Conservation (phyloP, 306 rosid genomes). For the Malus fusca region DNA sequence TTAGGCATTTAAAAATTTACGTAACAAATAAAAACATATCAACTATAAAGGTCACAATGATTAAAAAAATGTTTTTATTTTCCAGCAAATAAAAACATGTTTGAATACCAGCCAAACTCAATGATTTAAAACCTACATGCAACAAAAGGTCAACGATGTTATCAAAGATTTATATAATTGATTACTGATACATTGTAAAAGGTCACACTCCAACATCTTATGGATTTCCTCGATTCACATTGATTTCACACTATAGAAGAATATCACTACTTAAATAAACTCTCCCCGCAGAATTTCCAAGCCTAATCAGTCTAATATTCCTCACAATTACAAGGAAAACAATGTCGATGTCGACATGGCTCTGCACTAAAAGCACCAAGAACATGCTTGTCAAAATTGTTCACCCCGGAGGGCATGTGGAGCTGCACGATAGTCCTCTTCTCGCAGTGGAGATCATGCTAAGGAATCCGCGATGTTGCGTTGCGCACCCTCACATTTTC, state of each 20-base stretch:
- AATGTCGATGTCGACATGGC: constrained; percentile 45
- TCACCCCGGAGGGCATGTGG: constrained; percentile 53
- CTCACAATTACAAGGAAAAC: not conserved
- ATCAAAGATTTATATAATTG: constrained; percentile 17
- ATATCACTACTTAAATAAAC: constrained; percentile 15
- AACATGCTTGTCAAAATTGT: constrained; percentile 41
- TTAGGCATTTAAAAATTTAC: not conserved
- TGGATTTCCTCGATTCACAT: not conserved
- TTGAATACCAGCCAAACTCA: not conserved
- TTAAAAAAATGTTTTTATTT: too few relatives aligned
- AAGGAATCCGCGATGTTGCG: constrained; percentile 41
- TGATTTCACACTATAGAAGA: constrained; percentile 5
- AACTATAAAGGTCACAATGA: not conserved
- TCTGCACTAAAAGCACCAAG: constrained; percentile 34
- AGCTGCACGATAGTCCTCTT: constrained; percentile 51
- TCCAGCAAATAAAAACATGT: not conserved
- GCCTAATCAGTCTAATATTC: not conserved
- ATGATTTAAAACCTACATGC: not conserved
- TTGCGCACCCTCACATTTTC: constrained; percentile 49
- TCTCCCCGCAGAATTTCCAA: constrained; percentile 2
- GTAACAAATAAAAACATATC: not conserved
- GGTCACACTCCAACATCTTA: not conserved
- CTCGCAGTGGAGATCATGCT: constrained; percentile 49
- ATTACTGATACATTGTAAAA: not conserved
- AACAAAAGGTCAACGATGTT: constrained; percentile 19